Evolutionary conservation across 169 alveolate species (phyloP).

Genomic region (Cystoisospora suis): DNA sequence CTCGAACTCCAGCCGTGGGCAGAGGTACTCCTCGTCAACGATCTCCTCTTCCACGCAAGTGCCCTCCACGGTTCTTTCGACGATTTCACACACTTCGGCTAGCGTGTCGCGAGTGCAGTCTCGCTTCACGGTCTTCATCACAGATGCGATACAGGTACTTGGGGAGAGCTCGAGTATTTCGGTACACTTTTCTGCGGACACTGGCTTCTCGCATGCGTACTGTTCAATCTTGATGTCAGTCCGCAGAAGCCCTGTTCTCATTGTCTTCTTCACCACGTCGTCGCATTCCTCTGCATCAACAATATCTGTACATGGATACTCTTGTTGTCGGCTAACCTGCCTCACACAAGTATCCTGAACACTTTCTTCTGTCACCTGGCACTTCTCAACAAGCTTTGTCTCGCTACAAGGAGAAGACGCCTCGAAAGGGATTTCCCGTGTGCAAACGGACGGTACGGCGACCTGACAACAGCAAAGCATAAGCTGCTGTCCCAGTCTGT

Average conservation of each 20-base stretch:
- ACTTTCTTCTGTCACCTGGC: background rate
- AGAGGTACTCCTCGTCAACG: slow-evolving; percentile 22
- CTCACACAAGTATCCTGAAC: background rate
- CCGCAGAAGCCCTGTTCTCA: background rate
- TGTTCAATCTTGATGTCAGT: background rate
- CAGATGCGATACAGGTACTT: background rate
- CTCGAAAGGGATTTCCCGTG: slow-evolving; percentile 10
- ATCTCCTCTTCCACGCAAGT: slow-evolving; percentile 38
- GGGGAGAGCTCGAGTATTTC: background rate
- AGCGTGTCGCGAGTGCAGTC: background rate
- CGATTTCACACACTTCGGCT: background rate
- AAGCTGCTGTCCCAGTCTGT: no score
- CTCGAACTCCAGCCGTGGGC: background rate
- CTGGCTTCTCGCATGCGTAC: slow-evolving; percentile 20
- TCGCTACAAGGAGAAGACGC: slow-evolving; percentile 17
- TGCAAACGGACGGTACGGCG: slow-evolving; percentile 10
- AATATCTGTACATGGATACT: background rate
- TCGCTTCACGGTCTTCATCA: background rate
- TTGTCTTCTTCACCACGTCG: background rate
- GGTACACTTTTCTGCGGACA: slow-evolving; percentile 9
- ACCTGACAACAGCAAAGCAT: no score
- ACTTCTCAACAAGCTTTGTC: background rate
- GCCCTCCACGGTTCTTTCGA: slow-evolving; percentile 5
- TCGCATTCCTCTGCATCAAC: slow-evolving; percentile 26
- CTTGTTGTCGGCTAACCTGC: background rate